These are phyloP conservation scores for Aplosporella prunicola DNA, from an alignment of 2,329 filamentous ascomycete genomes.

Conservation along the genomic window DNA sequence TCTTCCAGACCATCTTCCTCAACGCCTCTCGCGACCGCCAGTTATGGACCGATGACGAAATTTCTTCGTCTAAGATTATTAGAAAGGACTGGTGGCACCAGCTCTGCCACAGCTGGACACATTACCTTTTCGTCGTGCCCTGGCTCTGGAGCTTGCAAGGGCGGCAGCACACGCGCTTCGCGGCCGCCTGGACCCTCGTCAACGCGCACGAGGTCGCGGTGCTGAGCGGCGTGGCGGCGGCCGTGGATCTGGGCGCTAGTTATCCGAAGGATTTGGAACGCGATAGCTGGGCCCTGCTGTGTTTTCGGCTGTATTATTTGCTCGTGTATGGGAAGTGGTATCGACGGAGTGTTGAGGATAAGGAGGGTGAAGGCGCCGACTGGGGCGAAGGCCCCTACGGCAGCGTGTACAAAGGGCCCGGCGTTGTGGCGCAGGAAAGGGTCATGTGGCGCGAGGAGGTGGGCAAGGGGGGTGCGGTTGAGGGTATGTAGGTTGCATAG, in stretches of 20 bases:
- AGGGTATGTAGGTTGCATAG: no score
- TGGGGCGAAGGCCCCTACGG: constrained; percentile 53
- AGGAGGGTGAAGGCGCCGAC: constrained; percentile 40
- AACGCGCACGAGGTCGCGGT: constrained; percentile 63
- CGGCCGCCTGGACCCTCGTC: constrained; percentile 59
- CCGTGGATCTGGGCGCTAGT: constrained; percentile 56
- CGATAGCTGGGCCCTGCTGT: constrained; percentile 52
- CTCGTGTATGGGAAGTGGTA: constrained; percentile 55
- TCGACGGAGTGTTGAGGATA: constrained; percentile 31
- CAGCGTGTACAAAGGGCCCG: constrained; percentile 50
- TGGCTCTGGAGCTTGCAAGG: constrained; percentile 65
- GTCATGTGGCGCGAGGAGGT: constrained; percentile 44
- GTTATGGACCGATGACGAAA: constrained; percentile 52
- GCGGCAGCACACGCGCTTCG: constrained; percentile 52
- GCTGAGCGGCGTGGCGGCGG: constrained; percentile 61
- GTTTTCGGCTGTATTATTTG: constrained; percentile 53
- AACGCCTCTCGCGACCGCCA: constrained; percentile 47
- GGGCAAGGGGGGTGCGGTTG: no score
- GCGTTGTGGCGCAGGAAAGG: constrained; percentile 44
- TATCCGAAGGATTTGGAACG: constrained; percentile 54
- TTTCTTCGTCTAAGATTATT: constrained; percentile 51
- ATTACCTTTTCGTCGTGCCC: constrained; percentile 57
- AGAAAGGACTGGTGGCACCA: constrained; percentile 60
- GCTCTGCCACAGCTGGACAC: constrained; percentile 53
- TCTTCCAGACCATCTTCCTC: constrained; percentile 62